Percentiles rank a stretch among this genome's conserved stretches.
phyloP scores from a whole-genome alignment of 805 yeast species.

The Spathaspora girioi region DNA sequence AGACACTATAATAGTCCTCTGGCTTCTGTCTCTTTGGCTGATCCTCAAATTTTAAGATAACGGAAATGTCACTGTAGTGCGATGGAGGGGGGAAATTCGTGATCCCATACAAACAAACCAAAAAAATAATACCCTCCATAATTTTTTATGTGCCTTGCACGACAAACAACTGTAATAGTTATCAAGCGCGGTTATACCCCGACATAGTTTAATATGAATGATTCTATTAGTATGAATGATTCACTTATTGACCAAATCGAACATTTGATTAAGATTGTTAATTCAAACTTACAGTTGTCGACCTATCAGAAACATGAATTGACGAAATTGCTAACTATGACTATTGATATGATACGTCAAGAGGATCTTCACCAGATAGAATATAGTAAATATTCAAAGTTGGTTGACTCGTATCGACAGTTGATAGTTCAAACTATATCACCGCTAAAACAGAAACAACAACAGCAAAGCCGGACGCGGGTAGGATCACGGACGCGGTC shows the following conservation, averaged over 20 bases:
- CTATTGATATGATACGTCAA: neutral
- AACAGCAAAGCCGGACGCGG: neutral
- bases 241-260: neutral
- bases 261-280: neutral
- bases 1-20: too few relatives aligned
- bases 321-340: slow-evolving; percentile 1
- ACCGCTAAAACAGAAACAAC: neutral
- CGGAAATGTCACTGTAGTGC: neutral
- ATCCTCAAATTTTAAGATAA: neutral
- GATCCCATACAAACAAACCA: neutral
- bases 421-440: neutral
- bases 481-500: too few relatives aligned
- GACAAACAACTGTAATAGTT: neutral
- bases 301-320: slow-evolving; percentile 2
- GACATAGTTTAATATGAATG: neutral
- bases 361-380: neutral
- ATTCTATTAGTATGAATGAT: neutral
- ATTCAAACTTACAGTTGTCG: neutral
- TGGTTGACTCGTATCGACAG: neutral
- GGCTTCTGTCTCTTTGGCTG: too few relatives aligned
- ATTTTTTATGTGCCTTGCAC: neutral
- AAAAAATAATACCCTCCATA: neutral
- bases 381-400: neutral
- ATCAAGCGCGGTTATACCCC: too few relatives aligned
- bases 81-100: neutral